Evolutionary conservation across 2,329 filamentous ascomycete species (phyloP).

Genomic region (Cladophialophora chaetospira): DNA sequence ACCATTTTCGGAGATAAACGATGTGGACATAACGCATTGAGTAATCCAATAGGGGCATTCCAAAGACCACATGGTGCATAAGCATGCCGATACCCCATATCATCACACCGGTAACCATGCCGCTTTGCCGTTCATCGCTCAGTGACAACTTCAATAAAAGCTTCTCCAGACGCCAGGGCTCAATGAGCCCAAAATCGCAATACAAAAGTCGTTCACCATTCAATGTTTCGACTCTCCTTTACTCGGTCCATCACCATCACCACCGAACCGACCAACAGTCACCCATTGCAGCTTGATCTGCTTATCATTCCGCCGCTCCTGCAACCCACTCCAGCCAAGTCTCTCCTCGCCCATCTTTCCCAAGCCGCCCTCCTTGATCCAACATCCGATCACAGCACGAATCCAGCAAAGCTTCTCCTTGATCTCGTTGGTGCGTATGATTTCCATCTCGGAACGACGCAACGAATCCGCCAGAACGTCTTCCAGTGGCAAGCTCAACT

Average conservation of each 20-base stretch:
- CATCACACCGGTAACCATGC: slow-evolving; percentile 3
- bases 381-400: slow-evolving; percentile 42
- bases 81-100: not conserved
- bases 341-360: slow-evolving; percentile 35
- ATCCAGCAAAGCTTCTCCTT: slow-evolving; percentile 48
- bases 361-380: slow-evolving; percentile 37
- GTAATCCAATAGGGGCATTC: not conserved
- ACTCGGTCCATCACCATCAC: slow-evolving; percentile 39
- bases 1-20: slow-evolving; percentile 2
- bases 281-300: slow-evolving; percentile 56
- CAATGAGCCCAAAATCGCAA: not conserved
- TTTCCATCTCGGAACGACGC: slow-evolving; percentile 42
- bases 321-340: slow-evolving; percentile 36
- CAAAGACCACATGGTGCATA: not conserved
- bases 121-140: not conserved
- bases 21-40: not conserved
- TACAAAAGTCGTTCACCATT: not conserved
- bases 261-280: slow-evolving; percentile 51
- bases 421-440: slow-evolving; percentile 49
- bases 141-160: not conserved
- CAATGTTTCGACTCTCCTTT: slow-evolving; percentile 12
- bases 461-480: slow-evolving; percentile 31
- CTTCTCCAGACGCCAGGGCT: slow-evolving; percentile 1
- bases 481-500: slow-evolving; percentile 33
- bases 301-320: slow-evolving; percentile 48